A percentile compares a stretch with the other conserved stretches of the same genome.
Evolutionary conservation across 139 green algal species (phyloP).

Genomic region (Coelastrella sp.): DNA sequence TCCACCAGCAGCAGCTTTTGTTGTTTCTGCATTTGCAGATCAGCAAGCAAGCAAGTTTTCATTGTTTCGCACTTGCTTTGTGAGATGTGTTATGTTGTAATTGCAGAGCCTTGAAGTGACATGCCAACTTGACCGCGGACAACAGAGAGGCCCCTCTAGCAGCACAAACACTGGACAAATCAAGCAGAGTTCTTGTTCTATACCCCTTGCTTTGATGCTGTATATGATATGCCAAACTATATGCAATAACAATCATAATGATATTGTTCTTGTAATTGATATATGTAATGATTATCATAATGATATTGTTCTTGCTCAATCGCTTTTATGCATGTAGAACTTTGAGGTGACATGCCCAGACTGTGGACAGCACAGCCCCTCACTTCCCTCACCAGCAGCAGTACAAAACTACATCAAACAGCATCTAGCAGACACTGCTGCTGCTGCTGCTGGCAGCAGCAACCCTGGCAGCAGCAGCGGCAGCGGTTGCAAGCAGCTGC

Average conservation of each 20-base stretch:
- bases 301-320: not conserved
- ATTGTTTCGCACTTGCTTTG: too few species aligned
- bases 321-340: not conserved
- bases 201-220: too few species aligned
- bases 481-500: conserved; percentile 7
- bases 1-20: too few species aligned
- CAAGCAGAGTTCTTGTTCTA: too few species aligned
- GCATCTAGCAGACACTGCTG: not conserved
- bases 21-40: too few species aligned
- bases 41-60: too few species aligned
- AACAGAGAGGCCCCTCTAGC: too few species aligned
- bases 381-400: not conserved
- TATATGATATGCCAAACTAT: too few species aligned
- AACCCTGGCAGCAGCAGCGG: not conserved
- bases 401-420: not conserved
- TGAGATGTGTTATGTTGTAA: too few species aligned
- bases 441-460: not conserved
- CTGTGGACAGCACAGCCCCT: not conserved
- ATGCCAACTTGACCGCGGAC: too few species aligned
- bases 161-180: too few species aligned
- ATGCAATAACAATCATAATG: not conserved
- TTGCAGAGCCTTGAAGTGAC: too few species aligned
- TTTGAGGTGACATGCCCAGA: conserved; percentile 1
- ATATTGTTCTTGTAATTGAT: not conserved
- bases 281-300: not conserved